Conservation (phyloP, 495 filamentous ascomycete species). For the Lasiosphaeris hirsuta region DNA sequence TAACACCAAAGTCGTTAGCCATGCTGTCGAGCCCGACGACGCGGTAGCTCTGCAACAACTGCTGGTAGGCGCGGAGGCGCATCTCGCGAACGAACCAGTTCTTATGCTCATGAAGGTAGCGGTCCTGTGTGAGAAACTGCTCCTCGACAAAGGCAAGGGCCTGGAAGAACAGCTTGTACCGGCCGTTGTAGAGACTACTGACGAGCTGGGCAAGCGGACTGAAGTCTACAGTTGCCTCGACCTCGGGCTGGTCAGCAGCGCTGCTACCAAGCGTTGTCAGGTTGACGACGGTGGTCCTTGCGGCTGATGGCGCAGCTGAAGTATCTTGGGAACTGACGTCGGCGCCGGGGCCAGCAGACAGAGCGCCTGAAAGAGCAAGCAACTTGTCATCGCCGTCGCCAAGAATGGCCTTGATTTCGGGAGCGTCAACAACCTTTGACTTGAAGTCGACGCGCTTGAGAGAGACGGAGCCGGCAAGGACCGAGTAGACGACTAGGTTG, state of each 20-base stretch:
- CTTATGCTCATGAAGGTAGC: constrained; percentile 89
- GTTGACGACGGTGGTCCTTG: constrained; percentile 69
- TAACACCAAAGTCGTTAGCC: constrained; percentile 93
- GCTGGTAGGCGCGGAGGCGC: constrained; percentile 91
- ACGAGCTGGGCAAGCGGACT: constrained; percentile 81
- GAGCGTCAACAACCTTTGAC: constrained; percentile 94
- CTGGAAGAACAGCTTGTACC: constrained; percentile 90
- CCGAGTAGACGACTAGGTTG: constrained; percentile 88
- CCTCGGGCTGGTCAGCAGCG: constrained; percentile 60
- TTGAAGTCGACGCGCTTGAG: constrained; percentile 98
- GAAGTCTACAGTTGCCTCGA: constrained; percentile 75
- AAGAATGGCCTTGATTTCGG: constrained; percentile 94
- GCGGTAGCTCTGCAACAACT: constrained; percentile 94
- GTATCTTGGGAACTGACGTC: constrained; percentile 79
- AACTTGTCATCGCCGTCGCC: constrained; percentile 85
- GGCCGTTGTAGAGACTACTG: constrained; percentile 83
- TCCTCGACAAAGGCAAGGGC: constrained; percentile 90
- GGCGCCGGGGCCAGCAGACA: constrained; percentile 73
- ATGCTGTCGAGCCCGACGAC: constrained; percentile 95
- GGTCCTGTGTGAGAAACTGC: constrained; percentile 87
- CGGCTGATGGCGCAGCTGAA: constrained; percentile 52
- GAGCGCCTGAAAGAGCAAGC: constrained; percentile 69
- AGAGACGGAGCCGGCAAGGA: constrained; percentile 89
- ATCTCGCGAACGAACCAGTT: constrained; percentile 98
- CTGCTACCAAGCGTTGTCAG: constrained; percentile 73